phyloP scores from a whole-genome alignment of 129 eudicot species.

The Gnaphalium uliginosum region DNA sequence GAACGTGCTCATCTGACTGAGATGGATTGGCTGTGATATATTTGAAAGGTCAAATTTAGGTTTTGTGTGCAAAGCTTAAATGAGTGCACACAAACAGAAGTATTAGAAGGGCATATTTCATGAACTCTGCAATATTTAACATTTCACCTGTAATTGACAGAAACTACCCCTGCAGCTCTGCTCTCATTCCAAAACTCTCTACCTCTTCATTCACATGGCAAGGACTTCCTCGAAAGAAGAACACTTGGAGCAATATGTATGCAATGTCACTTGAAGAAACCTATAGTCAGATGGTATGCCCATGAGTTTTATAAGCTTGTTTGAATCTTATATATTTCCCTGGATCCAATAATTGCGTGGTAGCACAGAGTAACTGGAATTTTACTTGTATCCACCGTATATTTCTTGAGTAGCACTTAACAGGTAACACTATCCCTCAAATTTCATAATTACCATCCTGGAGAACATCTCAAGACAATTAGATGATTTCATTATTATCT shows the following conservation, averaged over 20 bases:
- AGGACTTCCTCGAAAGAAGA: conserved; percentile 35
- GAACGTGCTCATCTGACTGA: neutral
- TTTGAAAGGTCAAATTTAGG: neutral
- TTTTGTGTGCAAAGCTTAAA: neutral
- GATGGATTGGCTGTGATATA: neutral
- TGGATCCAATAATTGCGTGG: neutral
- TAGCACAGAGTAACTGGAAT: conserved; percentile 3
- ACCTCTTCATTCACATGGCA: conserved; percentile 38
- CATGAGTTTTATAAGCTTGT: conserved; percentile 1
- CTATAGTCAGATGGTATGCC: conserved; percentile 43
- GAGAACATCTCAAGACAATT: neutral
- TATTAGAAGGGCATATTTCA: neutral
- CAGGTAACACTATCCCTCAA: neutral
- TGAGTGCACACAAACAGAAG: neutral
- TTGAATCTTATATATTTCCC: neutral
- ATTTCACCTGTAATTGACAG: conserved; percentile 25
- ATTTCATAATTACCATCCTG: neutral
- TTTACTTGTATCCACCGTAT: neutral
- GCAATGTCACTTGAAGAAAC: conserved; percentile 49
- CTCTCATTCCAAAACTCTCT: conserved; percentile 34
- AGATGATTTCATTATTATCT: neutral
- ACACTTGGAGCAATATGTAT: conserved; percentile 36
- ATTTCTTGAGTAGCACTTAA: neutral
- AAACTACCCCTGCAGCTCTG: conserved; percentile 30
- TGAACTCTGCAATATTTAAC: conserved; percentile 1